A percentile compares a stretch with the other conserved stretches of the same genome.
Conservation (phyloP, 2,329 filamentous ascomycete species). For the Fusarium euwallaceae region DNA sequence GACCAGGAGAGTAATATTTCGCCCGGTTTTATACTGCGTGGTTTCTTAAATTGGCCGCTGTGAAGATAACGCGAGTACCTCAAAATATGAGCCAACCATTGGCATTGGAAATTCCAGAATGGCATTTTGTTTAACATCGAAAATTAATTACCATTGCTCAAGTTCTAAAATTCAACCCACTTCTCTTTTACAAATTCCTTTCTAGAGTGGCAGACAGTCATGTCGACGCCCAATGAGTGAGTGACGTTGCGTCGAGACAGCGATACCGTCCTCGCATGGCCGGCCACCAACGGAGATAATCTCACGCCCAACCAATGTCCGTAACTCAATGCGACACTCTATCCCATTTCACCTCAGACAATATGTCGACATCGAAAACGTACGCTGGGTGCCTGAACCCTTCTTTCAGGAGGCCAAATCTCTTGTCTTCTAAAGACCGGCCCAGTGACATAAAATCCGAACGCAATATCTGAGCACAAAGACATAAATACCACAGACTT, state of each 20-base stretch:
- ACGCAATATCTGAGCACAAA: background rate
- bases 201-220: background rate
- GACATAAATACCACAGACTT: background rate
- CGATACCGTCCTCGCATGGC: background rate
- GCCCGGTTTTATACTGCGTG: no score
- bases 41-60: no score
- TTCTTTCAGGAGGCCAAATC: background rate
- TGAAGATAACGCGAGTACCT: no score
- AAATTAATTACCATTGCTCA: no score
- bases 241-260: background rate
- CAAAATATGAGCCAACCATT: no score
- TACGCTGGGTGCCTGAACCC: background rate
- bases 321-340: background rate
- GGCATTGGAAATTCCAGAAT: no score
- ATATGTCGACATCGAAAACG: background rate
- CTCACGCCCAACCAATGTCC: background rate
- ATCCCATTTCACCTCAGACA: background rate
- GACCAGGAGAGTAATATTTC: no score
- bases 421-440: background rate
- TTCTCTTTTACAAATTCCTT: no score
- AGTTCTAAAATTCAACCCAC: no score
- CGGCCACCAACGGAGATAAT: background rate
- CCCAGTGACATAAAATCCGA: background rate
- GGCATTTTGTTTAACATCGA: no score
- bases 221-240: background rate